These are phyloP conservation scores for Ambrosia trifida DNA, from an alignment of 129 eudicot genomes.

Conservation along the genomic window DNA sequence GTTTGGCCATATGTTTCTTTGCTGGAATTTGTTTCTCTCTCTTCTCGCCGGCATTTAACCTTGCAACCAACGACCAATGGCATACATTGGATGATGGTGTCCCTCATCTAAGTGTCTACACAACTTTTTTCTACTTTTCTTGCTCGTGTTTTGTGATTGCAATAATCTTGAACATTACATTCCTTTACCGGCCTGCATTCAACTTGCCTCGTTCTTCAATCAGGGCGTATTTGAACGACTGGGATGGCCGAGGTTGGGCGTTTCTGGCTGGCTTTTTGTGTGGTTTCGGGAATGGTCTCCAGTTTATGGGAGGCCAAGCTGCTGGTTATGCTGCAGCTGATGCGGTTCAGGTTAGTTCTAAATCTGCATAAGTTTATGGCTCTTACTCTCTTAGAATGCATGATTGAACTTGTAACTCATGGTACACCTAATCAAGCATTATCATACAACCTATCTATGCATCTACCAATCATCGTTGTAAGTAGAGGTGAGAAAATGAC, in stretches of 20 bases:
- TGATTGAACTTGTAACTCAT: slow-evolving; percentile 17
- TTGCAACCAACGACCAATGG: slow-evolving; percentile 95
- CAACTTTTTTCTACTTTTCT: slow-evolving; percentile 91
- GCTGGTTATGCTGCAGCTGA: slow-evolving; percentile 99
- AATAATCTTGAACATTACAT: slow-evolving; percentile 55
- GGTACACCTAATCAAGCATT: neutral
- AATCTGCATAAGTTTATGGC: neutral
- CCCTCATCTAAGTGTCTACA: slow-evolving; percentile 76
- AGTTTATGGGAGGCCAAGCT: slow-evolving; percentile 97
- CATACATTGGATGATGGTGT: slow-evolving; percentile 62
- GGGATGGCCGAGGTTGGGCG: slow-evolving; percentile 96
- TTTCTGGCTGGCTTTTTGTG: slow-evolving; percentile 79
- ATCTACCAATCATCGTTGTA: slow-evolving; percentile 11
- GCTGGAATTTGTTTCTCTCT: slow-evolving; percentile 75
- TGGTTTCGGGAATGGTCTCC: slow-evolving; percentile 92
- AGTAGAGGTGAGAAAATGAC: neutral
- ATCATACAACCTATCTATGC: neutral
- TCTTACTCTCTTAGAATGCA: slow-evolving; percentile 9
- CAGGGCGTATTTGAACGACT: slow-evolving; percentile 57
- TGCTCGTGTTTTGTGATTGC: slow-evolving; percentile 71
- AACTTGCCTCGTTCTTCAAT: slow-evolving; percentile 67
- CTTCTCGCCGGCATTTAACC: slow-evolving; percentile 85
- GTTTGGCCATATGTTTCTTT: slow-evolving; percentile 66
- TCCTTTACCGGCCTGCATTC: slow-evolving; percentile 68
- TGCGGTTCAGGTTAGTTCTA: slow-evolving; percentile 72